phyloP scores from a whole-genome alignment of 495 filamentous ascomycete genomes.

The Friedmanniomyces simplex region DNA sequence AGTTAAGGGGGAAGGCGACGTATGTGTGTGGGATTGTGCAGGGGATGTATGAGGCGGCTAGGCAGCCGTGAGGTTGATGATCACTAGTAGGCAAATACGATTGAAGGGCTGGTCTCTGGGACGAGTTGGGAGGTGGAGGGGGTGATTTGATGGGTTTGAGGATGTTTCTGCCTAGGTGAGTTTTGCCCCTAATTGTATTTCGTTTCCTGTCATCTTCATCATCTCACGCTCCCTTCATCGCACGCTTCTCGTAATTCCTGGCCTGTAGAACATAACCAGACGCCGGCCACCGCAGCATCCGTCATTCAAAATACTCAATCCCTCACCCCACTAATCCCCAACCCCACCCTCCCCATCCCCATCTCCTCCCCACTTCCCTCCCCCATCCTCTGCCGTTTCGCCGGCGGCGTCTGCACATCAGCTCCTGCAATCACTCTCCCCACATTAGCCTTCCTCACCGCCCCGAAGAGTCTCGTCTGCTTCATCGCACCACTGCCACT shows the following conservation, averaged over 20 bases:
- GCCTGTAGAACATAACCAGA: too few species aligned
- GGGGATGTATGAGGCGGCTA: neutral
- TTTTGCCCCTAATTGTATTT: neutral
- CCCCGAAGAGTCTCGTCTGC: conserved; percentile 32
- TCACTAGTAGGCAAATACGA: too few species aligned
- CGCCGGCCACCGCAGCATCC: neutral
- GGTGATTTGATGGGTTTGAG: too few species aligned
- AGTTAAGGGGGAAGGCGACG: neutral
- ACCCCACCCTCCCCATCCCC: conserved; percentile 19
- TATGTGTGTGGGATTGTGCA: neutral
- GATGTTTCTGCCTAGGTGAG: neutral
- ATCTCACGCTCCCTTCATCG: too few species aligned
- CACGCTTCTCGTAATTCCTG: neutral
- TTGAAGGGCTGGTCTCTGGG: neutral
- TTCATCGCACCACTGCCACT: conserved; percentile 6
- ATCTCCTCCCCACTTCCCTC: conserved; percentile 14
- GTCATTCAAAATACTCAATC: too few species aligned
- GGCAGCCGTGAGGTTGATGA: neutral
- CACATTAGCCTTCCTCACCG: conserved; percentile 27
- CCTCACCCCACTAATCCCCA: conserved; percentile 30
- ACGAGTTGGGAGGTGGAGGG: neutral
- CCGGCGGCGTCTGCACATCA: conserved; percentile 7
- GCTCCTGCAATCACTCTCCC: conserved; percentile 9
- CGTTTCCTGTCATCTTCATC: too few species aligned
- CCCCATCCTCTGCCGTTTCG: conserved; percentile 23